A percentile compares a stretch with the other conserved stretches of the same genome.
phyloP scores from a whole-genome alignment of 352 stramenopile genomes.

The Pythium coloratum region DNA sequence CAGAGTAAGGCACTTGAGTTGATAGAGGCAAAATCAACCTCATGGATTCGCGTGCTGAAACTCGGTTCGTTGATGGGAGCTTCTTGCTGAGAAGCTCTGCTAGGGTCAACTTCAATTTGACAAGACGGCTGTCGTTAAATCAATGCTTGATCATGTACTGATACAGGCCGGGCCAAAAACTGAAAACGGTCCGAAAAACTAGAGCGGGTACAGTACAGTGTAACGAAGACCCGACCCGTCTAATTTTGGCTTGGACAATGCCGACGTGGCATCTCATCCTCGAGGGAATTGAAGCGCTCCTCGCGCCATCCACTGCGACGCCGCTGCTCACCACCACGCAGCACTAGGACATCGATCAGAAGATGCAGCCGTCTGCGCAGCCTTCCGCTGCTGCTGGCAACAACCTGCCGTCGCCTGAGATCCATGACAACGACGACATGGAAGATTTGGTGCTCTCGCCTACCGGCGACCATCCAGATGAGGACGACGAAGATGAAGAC shows the following conservation, averaged over 20 bases:
- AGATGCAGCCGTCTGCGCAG: conserved; percentile 15
- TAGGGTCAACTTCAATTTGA: conserved; percentile 7
- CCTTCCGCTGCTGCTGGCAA: conserved; percentile 7
- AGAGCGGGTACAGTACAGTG: not conserved
- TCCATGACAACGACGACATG: conserved; percentile 36
- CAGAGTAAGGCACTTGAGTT: no score
- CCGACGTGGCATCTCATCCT: conserved; percentile 16
- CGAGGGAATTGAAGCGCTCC: conserved; percentile 5
- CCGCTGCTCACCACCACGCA: not conserved
- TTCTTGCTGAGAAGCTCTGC: not conserved
- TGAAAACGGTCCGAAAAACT: not conserved
- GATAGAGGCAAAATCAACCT: no score
- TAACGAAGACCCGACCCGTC: conserved; percentile 7
- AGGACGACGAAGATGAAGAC: conserved; percentile 18
- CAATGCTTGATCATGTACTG: not conserved
- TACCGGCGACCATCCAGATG: conserved; percentile 11
- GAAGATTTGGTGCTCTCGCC: conserved; percentile 63
- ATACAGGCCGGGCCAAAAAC: not conserved
- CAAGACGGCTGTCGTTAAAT: not conserved
- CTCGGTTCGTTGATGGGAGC: no score
- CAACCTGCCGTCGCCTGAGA: conserved; percentile 15
- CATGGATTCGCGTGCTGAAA: no score
- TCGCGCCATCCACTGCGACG: not conserved
- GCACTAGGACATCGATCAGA: not conserved
- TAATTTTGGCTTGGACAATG: conserved; percentile 12